Evolutionary conservation across 1,284 basidiomycete genomes (phyloP).

Genomic region (Coniophora puteana): DNA sequence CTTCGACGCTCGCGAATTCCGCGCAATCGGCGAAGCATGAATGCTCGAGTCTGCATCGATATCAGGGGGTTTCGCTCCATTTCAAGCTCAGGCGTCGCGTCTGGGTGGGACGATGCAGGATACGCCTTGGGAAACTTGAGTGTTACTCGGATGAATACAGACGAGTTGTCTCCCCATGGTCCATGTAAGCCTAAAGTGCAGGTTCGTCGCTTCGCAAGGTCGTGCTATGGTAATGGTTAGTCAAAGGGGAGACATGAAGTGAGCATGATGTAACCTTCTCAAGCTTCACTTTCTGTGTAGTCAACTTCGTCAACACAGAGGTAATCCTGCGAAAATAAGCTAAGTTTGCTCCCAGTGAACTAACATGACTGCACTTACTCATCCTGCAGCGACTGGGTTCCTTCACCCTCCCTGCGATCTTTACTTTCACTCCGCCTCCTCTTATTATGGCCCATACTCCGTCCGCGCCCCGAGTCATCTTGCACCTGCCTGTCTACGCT

Average conservation of each 20-base stretch:
- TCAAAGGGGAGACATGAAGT: slow-evolving; percentile 5
- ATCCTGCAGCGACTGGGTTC: slow-evolving; percentile 66
- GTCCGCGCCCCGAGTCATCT: too few species aligned
- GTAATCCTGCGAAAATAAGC: slow-evolving; percentile 62
- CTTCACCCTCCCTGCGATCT: slow-evolving; percentile 39
- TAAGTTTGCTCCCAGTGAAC: too few species aligned
- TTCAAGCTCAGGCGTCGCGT: slow-evolving; percentile 74
- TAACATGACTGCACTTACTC: slow-evolving; percentile 48
- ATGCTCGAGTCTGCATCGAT: slow-evolving; percentile 68
- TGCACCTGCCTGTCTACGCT: slow-evolving; percentile 14
- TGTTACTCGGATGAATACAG: slow-evolving; percentile 83
- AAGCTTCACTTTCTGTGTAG: slow-evolving; percentile 72
- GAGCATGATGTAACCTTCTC: slow-evolving; percentile 62
- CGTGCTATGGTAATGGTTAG: slow-evolving; percentile 50
- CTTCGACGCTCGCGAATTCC: slow-evolving; percentile 64
- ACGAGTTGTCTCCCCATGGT: slow-evolving; percentile 83
- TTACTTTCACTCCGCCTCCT: slow-evolving; percentile 43
- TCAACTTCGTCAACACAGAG: slow-evolving; percentile 68
- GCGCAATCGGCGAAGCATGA: slow-evolving; percentile 73
- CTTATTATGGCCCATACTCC: slow-evolving; percentile 14
- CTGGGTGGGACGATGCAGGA: slow-evolving; percentile 56
- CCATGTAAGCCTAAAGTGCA: slow-evolving; percentile 87
- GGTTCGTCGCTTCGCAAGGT: slow-evolving; percentile 74
- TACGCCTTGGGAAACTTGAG: slow-evolving; percentile 88
- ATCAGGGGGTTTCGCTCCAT: slow-evolving; percentile 83